Conservation (phyloP, 78 protist genomes). For the Speleostelium caveatum region DNA sequence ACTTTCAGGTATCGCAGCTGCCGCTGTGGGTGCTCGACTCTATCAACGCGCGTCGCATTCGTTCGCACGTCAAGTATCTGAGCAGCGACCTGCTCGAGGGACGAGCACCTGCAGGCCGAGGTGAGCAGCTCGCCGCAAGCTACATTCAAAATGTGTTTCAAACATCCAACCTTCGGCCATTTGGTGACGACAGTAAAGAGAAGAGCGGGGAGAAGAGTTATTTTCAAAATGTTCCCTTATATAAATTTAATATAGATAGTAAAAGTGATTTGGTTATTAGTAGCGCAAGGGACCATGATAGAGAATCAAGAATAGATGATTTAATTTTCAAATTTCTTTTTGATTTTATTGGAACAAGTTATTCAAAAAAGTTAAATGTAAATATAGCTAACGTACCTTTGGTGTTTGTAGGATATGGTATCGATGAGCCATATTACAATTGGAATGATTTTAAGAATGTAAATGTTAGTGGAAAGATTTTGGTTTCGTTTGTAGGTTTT, state of each 20-base stretch:
- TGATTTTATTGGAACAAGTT: background rate
- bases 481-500: background rate
- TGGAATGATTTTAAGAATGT: slow-evolving; percentile 31
- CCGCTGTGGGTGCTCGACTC: slow-evolving; percentile 33
- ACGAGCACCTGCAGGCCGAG: slow-evolving; percentile 10
- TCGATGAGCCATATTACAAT: background rate
- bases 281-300: background rate
- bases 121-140: slow-evolving; percentile 2
- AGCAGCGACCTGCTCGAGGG: slow-evolving; percentile 2
- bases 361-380: background rate
- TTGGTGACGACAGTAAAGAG: background rate
- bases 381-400: background rate
- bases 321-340: background rate
- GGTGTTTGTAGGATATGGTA: slow-evolving; percentile 50
- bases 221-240: slow-evolving; percentile 25
- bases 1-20: background rate
- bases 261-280: background rate
- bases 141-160: background rate
- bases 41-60: background rate
- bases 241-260: background rate
- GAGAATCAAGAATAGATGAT: background rate
- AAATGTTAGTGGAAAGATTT: slow-evolving; percentile 10
- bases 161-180: slow-evolving; percentile 1
- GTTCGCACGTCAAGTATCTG: background rate
- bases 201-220: too few species aligned